phyloP scores from a whole-genome alignment of 345 rosid genomes.

The Eucalyptus regnans region DNA sequence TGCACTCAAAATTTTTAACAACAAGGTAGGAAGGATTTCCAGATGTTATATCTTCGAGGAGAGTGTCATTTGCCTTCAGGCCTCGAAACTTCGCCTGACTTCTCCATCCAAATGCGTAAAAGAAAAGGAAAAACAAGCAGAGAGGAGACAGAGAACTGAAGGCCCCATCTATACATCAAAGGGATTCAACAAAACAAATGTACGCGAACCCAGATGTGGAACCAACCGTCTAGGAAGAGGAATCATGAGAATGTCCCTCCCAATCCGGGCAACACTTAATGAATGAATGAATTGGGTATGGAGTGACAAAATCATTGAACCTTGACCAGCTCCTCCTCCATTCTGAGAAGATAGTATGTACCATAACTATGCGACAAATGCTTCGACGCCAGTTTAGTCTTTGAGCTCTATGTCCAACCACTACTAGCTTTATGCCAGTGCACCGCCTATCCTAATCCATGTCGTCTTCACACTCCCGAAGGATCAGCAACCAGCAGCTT shows the following conservation, averaged over 20 bases:
- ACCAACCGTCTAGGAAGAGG: background rate
- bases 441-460: background rate
- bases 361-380: background rate
- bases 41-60: background rate
- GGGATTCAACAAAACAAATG: background rate
- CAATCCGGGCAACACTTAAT: background rate
- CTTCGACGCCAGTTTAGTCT: background rate
- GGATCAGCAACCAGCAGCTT: slow-evolving; percentile 74
- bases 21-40: background rate
- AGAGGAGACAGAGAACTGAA: background rate
- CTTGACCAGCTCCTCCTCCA: background rate
- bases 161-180: background rate
- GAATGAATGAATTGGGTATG: background rate
- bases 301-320: background rate
- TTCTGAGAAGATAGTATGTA: background rate
- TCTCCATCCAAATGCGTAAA: background rate
- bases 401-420: background rate
- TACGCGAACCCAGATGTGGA: background rate
- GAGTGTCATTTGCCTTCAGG: background rate
- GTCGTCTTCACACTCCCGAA: background rate
- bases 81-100: background rate
- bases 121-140: background rate
- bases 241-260: background rate
- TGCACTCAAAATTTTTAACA: background rate
- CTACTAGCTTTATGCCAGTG: background rate